Evolutionary conservation across 176 grass and related monocot species (phyloP).

Genomic region (Zea luxurians): DNA sequence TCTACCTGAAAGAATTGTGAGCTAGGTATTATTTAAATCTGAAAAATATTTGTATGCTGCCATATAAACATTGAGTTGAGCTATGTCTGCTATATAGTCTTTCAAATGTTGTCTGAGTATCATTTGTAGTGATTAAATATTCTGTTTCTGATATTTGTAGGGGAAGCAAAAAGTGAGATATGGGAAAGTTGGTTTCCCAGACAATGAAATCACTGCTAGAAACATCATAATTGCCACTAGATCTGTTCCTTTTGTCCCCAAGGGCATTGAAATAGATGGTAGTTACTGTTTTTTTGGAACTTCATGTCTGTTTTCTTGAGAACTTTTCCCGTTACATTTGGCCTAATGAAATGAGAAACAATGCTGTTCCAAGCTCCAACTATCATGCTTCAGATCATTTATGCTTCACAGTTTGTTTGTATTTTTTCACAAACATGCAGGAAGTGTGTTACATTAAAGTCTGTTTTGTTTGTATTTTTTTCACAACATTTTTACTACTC

Average conservation of each 20-base stretch:
- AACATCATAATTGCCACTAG: constrained; percentile 95
- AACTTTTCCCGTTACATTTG: not conserved
- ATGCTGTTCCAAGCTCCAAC: not conserved
- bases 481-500: too few relatives aligned
- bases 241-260: constrained; percentile 91
- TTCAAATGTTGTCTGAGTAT: not conserved
- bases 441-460: too few relatives aligned
- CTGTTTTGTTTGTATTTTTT: too few relatives aligned
- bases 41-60: not conserved
- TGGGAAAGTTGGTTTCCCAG: constrained; percentile 72
- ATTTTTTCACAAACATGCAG: not conserved
- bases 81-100: not conserved
- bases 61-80: constrained; percentile 1
- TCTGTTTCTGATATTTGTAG: constrained; percentile 49
- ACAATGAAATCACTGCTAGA: constrained; percentile 79
- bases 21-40: constrained; percentile 7
- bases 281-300: constrained; percentile 28
- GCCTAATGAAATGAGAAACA: constrained; percentile 7
- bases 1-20: not conserved
- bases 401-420: not conserved
- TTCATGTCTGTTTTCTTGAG: constrained; percentile 30
- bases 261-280: constrained; percentile 98
- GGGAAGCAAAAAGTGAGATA: constrained; percentile 78
- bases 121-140: constrained; percentile 1
- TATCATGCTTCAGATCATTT: constrained; percentile 25